Base-by-base conservation (phyloP, 345 rosid genomes). In the Dimocarpus longan region DNA sequence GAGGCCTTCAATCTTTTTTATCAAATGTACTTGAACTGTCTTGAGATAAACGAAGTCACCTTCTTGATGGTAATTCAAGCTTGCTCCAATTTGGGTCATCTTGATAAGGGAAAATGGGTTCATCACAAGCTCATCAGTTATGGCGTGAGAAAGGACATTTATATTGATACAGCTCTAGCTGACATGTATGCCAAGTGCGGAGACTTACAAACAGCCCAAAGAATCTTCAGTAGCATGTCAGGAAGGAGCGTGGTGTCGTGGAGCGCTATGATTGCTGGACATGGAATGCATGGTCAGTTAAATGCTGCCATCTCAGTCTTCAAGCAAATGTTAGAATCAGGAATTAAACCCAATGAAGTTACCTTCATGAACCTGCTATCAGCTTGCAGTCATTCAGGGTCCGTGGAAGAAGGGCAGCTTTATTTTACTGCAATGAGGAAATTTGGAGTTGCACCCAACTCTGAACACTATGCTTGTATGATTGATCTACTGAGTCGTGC, bases 341-440 rank as follows among this genome's bases (percentile, higher is more conserved):
- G 97, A 62, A 82, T 82, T 12, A 77, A 85, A 80, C 98, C 99
- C 22, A 95, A 93, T 72, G 88, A 88, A 59, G 82, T 92, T 76
- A 91, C 92, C 76, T 93, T 93, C 93, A 93, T 88, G 92, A 95
- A 93, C 74, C 71, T 95, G 48, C 86, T 92, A 26, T 91, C 92
- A 10, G 93, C 97, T 81, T 93, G 99, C 83, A 86, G 93, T 81
- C 99, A 93, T 84, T 85, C 93, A 59, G 98, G 98, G 78, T 86
- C 80, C 4, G 83, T 89, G 22, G 86, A 91, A 84, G 81, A 85
- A 76, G 97, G 98, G 52, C 88, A 85, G 73, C 80, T 66, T 75
- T 95, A 85, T 5, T 26, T 26, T 1, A 26, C 28, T 1, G 28
- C 28, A 26, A 26, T 26, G 28, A 26, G 28, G 28, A 26, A 26